Evolutionary conservation across 1,284 basidiomycete species (phyloP), one percentile per base, ranked within the genome.

Genomic region (Porodaedalea pini): DNA sequence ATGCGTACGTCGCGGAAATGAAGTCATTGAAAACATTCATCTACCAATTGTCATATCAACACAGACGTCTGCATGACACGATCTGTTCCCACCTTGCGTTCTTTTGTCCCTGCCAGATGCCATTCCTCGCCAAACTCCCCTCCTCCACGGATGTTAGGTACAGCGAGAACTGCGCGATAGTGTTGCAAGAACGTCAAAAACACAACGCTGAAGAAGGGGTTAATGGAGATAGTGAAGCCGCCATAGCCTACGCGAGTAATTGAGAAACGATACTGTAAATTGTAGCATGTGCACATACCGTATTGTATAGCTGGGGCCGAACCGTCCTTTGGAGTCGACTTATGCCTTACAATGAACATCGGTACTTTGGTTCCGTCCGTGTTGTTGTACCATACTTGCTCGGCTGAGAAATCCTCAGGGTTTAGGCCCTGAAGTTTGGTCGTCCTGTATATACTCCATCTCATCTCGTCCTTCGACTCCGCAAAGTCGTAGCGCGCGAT

Each of bases 301-400:
- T 92, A 94, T 66, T 92, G 86, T 25, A 92, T 75, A 0, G 82
- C 88, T 3, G 92, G 85, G 0, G 90, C 88, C 0, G 84, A 86
- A 7, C 91, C 91, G 63, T 94, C 88, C 54, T 82, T 76, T 62
- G 78, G 74, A 17, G 86, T 88, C 21, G 77, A 78, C 68, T 88
- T 88, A 66, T 88, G 88, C 51, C 84, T 79, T 29, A 93, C 90
- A 58, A 94, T 79, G 67, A 93, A 94, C 90, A 94, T 92, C 2
- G 92, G 91, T 32, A 94, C 77, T 51, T 78, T 80, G 2, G 90
- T 93, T 0, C 90, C 90, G 66, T 94, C 92, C 68, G 88, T 89
- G 70, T 83, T 86, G 19, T 75, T 69, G 65, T 86, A 92, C 83
- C 90, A 92, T 8, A 90, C 81, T 71, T 94, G 92, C 62, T 81